phyloP scores from a whole-genome alignment of 257 asterid genomes.

The Gentiana macrophylla region DNA sequence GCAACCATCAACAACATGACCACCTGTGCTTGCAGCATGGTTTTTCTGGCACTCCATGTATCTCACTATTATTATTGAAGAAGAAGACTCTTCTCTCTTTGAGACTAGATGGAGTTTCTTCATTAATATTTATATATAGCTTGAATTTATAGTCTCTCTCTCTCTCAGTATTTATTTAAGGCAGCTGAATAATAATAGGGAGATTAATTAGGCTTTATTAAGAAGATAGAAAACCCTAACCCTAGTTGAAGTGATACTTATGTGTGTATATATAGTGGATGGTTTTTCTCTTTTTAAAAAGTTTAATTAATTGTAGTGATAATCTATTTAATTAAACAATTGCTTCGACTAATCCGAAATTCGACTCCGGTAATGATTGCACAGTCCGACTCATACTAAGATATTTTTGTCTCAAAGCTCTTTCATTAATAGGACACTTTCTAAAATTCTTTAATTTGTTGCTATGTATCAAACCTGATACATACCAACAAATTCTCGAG shows the following conservation, averaged over 20 bases:
- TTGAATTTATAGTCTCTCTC: not conserved
- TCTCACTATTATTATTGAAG: conserved; percentile 53
- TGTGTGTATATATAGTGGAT: no score
- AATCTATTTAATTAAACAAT: not conserved
- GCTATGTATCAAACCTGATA: no score
- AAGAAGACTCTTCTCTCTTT: conserved; percentile 5
- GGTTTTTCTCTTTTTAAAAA: no score
- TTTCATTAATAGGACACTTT: no score
- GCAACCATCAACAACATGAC: conserved; percentile 87
- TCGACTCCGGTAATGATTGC: no score
- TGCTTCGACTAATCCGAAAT: conserved; percentile 5
- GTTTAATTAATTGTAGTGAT: no score
- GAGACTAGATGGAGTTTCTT: conserved; percentile 10
- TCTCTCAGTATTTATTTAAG: not conserved
- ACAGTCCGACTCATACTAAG: no score
- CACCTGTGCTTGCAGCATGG: conserved; percentile 71
- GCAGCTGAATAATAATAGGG: not conserved
- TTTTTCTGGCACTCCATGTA: conserved; percentile 80
- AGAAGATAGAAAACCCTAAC: conserved; percentile 14
- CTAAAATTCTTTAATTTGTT: no score
- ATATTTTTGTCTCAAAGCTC: no score
- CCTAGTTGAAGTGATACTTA: conserved; percentile 6
- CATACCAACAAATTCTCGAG: no score
- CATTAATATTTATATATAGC: not conserved
- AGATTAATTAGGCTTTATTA: not conserved